phyloP scores from a whole-genome alignment of 1,284 basidiomycete species.

The Ganoderma sinense region DNA sequence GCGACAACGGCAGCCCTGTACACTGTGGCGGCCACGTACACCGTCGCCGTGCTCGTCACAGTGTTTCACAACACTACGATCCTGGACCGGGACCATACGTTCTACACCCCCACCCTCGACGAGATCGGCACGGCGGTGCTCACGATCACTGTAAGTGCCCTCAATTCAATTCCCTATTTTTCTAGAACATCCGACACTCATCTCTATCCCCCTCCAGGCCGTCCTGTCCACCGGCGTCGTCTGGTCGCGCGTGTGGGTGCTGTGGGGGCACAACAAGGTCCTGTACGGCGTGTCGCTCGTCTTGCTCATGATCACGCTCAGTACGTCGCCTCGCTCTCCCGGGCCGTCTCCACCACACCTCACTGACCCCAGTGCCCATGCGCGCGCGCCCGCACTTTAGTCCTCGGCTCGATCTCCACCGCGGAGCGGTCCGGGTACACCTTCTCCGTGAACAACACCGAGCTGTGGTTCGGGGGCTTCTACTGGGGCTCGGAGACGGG shows the following conservation, averaged over 20 bases:
- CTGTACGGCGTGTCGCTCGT: not conserved
- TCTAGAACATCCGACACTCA: not conserved
- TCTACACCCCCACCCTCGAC: not conserved
- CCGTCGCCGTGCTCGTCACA: not conserved
- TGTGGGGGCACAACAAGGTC: slow-evolving; percentile 1
- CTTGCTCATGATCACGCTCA: not conserved
- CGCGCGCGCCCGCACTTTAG: too few species aligned
- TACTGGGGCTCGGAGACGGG: not conserved
- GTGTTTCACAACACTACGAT: not conserved
- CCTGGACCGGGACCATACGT: not conserved
- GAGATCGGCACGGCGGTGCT: slow-evolving; percentile 1
- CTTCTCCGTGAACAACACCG: not conserved
- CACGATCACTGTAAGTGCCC: not conserved
- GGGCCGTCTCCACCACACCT: not conserved
- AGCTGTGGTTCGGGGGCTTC: not conserved
- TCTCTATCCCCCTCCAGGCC: not conserved
- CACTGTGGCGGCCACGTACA: not conserved
- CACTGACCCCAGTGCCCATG: too few species aligned
- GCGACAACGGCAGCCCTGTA: not conserved
- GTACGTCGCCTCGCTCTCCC: not conserved
- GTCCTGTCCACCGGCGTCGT: not conserved
- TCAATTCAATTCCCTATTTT: not conserved
- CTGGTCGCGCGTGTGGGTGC: slow-evolving; percentile 1
- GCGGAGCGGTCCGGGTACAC: not conserved
- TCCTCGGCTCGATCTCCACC: not conserved